These are phyloP conservation scores for Crassisporium funariophilum DNA, from an alignment of 768 basidiomycete species.

Conservation along the genomic window DNA sequence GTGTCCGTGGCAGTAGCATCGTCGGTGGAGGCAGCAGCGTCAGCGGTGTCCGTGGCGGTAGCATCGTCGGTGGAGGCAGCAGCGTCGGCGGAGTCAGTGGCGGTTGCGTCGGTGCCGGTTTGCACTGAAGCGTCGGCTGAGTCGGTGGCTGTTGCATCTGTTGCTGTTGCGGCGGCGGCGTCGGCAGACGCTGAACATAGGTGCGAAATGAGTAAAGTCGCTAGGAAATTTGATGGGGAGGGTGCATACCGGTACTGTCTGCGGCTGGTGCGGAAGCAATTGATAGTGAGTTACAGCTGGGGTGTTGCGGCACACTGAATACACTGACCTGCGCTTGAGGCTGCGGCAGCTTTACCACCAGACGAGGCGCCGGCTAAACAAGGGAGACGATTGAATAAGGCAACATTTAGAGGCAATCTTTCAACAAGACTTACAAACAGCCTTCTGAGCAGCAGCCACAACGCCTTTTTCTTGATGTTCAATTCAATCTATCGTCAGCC, in stretches of 20 bases:
- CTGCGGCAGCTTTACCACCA: too few relatives aligned
- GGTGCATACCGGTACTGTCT: too few relatives aligned
- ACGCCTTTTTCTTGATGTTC: too few relatives aligned
- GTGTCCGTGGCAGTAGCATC: too few relatives aligned
- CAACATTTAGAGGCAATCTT: not conserved
- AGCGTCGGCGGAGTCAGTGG: constrained; percentile 13
- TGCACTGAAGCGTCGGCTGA: constrained; percentile 5
- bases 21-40: constrained; percentile 6
- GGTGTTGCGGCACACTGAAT: too few relatives aligned
- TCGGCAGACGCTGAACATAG: constrained; percentile 13
- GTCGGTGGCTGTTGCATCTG: constrained; percentile 11
- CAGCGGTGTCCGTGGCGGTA: constrained; percentile 6
- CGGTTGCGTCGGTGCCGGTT: constrained; percentile 6
- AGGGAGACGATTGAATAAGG: too few relatives aligned
- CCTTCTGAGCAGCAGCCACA: constrained; percentile 15
- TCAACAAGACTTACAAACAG: constrained; percentile 11
- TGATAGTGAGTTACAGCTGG: too few relatives aligned
- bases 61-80: constrained; percentile 10
- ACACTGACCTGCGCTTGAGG: too few relatives aligned
- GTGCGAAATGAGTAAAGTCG: too few relatives aligned
- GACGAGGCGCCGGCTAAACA: constrained; percentile 21
- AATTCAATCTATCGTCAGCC: too few relatives aligned
- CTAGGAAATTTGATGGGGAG: too few relatives aligned
- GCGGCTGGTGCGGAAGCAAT: too few relatives aligned
- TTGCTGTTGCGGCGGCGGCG: constrained; percentile 6